Conservation (phyloP, 768 basidiomycete genomes). For the Tylopilus sp. region DNA sequence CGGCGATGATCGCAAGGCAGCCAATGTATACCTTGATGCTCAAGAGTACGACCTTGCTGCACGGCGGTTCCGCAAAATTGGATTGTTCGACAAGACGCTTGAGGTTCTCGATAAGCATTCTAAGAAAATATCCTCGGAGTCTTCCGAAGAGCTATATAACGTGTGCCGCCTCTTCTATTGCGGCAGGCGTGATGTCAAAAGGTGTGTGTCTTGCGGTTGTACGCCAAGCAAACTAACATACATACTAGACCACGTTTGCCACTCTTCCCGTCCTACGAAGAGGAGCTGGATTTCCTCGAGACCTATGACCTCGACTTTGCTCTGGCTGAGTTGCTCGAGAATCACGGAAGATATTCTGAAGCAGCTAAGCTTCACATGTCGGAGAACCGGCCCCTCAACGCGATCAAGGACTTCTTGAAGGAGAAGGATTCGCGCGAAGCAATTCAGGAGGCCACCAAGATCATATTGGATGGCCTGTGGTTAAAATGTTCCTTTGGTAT, state of each 20-base stretch:
- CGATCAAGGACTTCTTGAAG: constrained; percentile 43
- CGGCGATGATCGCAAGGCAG: constrained; percentile 41
- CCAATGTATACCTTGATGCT: constrained; percentile 39
- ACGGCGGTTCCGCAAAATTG: constrained; percentile 45
- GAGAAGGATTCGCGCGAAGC: constrained; percentile 30
- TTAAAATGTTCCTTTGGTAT: constrained; percentile 39
- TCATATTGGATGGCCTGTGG: constrained; percentile 47
- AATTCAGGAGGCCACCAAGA: constrained; percentile 33
- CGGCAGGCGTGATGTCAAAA: constrained; percentile 23
- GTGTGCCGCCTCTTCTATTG: constrained; percentile 48
- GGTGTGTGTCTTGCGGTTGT: constrained; percentile 9
- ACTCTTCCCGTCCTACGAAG: constrained; percentile 50
- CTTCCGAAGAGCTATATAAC: constrained; percentile 37
- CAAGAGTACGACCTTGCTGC: constrained; percentile 43
- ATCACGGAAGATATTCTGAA: constrained; percentile 40
- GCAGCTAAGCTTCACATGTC: constrained; percentile 51
- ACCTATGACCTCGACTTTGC: constrained; percentile 49
- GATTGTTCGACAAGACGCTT: constrained; percentile 52
- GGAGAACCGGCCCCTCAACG: constrained; percentile 45
- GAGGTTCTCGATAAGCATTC: constrained; percentile 38
- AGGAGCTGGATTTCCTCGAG: constrained; percentile 55
- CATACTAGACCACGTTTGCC: constrained; percentile 41
- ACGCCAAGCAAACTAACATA: not conserved
- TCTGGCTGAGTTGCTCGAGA: constrained; percentile 42
- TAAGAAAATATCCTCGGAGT: constrained; percentile 27